Percentiles rank a stretch among this genome's conserved stretches.
phyloP scores from a whole-genome alignment of 768 basidiomycete genomes.

The Dioszegia crocea region DNA sequence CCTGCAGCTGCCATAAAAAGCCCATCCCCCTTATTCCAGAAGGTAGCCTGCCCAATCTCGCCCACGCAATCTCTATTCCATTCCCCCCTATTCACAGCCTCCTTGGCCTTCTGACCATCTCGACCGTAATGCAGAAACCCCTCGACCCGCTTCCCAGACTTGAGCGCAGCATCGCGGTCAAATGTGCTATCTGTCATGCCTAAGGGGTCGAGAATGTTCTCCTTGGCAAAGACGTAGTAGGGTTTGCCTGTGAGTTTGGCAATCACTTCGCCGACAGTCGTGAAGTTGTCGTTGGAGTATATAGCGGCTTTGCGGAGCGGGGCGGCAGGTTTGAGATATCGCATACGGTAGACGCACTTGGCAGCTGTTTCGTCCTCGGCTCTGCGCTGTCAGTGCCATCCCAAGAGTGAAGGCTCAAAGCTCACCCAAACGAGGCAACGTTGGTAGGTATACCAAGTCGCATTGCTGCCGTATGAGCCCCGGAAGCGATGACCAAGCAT shows the following conservation, averaged over 20 bases:
- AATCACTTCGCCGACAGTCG: slow-evolving; percentile 23
- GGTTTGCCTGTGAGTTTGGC: slow-evolving; percentile 15
- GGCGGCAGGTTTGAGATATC: slow-evolving; percentile 33
- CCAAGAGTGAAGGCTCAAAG: neutral
- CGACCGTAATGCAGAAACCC: slow-evolving; percentile 11
- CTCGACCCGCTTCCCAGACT: slow-evolving; percentile 21
- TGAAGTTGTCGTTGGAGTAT: slow-evolving; percentile 43
- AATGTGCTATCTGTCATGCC: slow-evolving; percentile 30
- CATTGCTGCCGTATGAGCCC: neutral
- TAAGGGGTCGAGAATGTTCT: slow-evolving; percentile 32
- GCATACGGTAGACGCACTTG: slow-evolving; percentile 9
- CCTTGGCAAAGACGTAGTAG: slow-evolving; percentile 24
- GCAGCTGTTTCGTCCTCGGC: neutral
- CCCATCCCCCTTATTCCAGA: slow-evolving; percentile 23
- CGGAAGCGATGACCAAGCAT: neutral
- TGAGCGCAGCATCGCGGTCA: slow-evolving; percentile 17
- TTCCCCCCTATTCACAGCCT: slow-evolving; percentile 7
- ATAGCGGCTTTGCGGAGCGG: slow-evolving; percentile 33
- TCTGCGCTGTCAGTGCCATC: neutral
- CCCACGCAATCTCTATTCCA: neutral
- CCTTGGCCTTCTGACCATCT: slow-evolving; percentile 8
- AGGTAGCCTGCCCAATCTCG: slow-evolving; percentile 15
- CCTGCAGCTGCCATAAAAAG: slow-evolving; percentile 30
- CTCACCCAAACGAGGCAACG: neutral
- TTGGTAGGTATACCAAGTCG: neutral